phyloP scores from a whole-genome alignment of 768 basidiomycete genomes.

The Harrya chromipes region DNA sequence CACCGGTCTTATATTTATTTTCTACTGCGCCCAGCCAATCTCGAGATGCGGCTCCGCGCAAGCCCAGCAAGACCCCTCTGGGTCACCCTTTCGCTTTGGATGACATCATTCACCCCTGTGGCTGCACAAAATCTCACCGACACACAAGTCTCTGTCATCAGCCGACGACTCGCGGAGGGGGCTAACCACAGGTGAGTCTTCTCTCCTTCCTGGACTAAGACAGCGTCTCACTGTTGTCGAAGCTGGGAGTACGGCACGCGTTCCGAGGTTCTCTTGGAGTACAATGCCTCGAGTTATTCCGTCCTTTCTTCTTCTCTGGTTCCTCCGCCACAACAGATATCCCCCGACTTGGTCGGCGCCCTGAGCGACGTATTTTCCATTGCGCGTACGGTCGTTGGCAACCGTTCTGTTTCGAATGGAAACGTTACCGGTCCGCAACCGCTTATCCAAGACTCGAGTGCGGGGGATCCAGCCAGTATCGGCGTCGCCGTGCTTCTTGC shows the following conservation, averaged over 20 bases:
- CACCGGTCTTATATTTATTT: too few relatives aligned
- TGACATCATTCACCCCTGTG: constrained; percentile 1
- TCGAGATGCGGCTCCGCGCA: too few relatives aligned
- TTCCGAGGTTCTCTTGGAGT: constrained; percentile 50
- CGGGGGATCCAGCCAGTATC: constrained; percentile 76
- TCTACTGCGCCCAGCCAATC: too few relatives aligned
- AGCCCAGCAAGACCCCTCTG: neutral
- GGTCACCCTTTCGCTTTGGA: neutral
- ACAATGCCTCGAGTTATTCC: constrained; percentile 43
- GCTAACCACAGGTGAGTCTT: constrained; percentile 39
- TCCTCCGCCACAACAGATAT: constrained; percentile 27
- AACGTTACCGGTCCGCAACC: constrained; percentile 52
- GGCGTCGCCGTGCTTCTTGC: constrained; percentile 66
- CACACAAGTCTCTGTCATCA: constrained; percentile 35
- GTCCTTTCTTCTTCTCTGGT: constrained; percentile 35
- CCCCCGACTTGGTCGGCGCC: constrained; percentile 22
- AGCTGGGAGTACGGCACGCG: constrained; percentile 57
- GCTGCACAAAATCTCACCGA: constrained; percentile 35
- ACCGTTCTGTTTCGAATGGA: constrained; percentile 42
- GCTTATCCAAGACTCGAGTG: constrained; percentile 56
- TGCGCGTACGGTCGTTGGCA: constrained; percentile 45
- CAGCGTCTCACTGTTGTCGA: neutral
- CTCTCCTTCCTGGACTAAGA: too few relatives aligned
- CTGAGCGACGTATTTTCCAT: constrained; percentile 59
- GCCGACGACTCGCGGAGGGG: constrained; percentile 37